These are phyloP conservation scores for Citrullus amarus DNA, from an alignment of 306 rosid species.

Conservation along the genomic window DNA sequence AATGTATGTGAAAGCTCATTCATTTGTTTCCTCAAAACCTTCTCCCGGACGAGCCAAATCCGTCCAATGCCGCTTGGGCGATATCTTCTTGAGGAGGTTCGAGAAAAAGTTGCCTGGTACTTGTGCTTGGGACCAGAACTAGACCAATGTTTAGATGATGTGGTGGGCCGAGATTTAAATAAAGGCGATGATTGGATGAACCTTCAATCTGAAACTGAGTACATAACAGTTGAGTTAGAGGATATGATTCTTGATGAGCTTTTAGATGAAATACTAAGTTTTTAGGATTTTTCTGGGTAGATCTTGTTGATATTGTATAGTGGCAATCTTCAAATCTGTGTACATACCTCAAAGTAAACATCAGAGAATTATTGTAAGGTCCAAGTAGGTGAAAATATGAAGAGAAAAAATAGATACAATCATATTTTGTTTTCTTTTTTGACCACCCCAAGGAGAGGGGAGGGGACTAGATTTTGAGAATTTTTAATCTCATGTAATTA, in stretches of 20 bases:
- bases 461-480: not conserved
- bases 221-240: conserved; percentile 57
- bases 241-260: conserved; percentile 57
- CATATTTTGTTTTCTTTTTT: not conserved
- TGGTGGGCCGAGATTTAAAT: conserved; percentile 47
- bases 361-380: not conserved
- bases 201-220: conserved; percentile 56
- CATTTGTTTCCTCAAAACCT: conserved; percentile 42
- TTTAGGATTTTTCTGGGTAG: not conserved
- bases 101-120: conserved; percentile 26
- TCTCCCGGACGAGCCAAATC: conserved; percentile 29
- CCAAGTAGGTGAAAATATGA: too few species aligned
- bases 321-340: not conserved
- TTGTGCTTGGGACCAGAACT: conserved; percentile 63
- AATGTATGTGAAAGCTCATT: conserved; percentile 44
- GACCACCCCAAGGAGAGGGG: not conserved
- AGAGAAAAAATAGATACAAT: not conserved
- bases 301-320: not conserved
- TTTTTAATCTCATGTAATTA: not conserved
- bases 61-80: conserved; percentile 44
- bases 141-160: conserved; percentile 64
- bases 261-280: conserved; percentile 45
- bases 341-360: not conserved
- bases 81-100: conserved; percentile 41
- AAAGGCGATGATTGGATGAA: conserved; percentile 62